These are phyloP conservation scores for Gomphus sp. DNA, from an alignment of 1,284 basidiomycete species.

Conservation along the genomic window DNA sequence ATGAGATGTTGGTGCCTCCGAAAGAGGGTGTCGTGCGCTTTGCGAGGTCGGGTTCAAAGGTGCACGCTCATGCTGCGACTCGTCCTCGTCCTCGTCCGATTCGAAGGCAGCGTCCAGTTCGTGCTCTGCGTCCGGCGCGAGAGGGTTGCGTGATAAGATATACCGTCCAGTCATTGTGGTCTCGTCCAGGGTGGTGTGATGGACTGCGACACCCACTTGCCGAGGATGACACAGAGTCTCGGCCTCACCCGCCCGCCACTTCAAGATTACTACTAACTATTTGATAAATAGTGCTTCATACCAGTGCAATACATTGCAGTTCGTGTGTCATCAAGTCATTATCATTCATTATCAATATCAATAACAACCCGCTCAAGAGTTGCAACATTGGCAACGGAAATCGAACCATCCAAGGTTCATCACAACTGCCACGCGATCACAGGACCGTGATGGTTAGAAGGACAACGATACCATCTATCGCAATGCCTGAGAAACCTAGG, in stretches of 20 bases:
- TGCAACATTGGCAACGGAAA: too few species aligned
- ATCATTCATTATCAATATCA: too few species aligned
- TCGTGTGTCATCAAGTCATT: too few species aligned
- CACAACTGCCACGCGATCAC: slow-evolving; percentile 10
- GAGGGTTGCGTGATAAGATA: slow-evolving; percentile 40
- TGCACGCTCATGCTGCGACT: slow-evolving; percentile 28
- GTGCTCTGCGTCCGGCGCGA: slow-evolving; percentile 36
- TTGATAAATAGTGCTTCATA: too few species aligned
- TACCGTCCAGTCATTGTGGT: slow-evolving; percentile 37
- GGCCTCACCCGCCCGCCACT: too few species aligned
- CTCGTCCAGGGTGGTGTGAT: too few species aligned
- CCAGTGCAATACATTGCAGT: too few species aligned
- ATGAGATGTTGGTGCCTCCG: slow-evolving; percentile 23
- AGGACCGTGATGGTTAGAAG: slow-evolving; percentile 36
- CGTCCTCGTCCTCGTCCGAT: slow-evolving; percentile 36
- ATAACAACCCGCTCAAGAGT: too few species aligned
- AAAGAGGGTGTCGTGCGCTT: slow-evolving; percentile 11
- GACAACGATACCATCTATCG: slow-evolving; percentile 36
- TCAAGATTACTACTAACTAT: too few species aligned
- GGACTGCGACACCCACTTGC: background rate
- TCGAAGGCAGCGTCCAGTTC: slow-evolving; percentile 64
- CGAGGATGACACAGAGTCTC: background rate
- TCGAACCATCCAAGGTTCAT: too few species aligned
- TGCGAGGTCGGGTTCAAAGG: slow-evolving; percentile 23
- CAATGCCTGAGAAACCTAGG: slow-evolving; percentile 26